A percentile compares a stretch with the other conserved stretches of the same genome.
Evolutionary conservation across 306 rosid species (phyloP).

Genomic region (Gynostemma pentaphyllum): DNA sequence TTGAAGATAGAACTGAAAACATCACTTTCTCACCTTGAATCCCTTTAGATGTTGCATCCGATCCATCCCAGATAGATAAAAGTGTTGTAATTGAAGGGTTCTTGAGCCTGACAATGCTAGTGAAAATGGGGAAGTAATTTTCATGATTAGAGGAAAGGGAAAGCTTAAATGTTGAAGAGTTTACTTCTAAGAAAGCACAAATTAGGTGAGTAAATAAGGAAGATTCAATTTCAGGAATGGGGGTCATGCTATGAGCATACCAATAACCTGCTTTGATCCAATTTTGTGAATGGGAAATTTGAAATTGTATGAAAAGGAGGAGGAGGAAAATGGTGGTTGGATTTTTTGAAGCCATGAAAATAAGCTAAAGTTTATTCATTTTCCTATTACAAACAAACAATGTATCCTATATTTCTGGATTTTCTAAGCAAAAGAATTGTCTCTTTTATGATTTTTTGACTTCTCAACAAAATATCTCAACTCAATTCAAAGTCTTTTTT

Average conservation of each 20-base stretch:
- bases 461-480: no score
- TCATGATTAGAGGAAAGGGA: neutral
- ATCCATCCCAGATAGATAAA: neutral
- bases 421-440: no score
- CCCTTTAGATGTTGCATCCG: no score
- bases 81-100: constrained; percentile 7
- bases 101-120: neutral
- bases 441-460: no score
- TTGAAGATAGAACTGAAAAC: neutral
- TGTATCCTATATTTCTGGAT: no score
- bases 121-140: neutral
- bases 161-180: neutral
- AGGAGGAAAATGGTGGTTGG: no score
- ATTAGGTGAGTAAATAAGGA: neutral
- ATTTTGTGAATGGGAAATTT: neutral
- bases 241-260: neutral
- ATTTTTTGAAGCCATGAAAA: no score
- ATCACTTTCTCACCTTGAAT: no score
- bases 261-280: neutral
- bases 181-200: neutral
- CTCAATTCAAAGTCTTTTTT: no score
- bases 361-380: no score
- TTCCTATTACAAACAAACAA: no score
- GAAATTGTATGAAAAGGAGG: no score
- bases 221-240: neutral